Conservation (phyloP, 192 early-diverging fungal species). For the Coemansia sp. region DNA sequence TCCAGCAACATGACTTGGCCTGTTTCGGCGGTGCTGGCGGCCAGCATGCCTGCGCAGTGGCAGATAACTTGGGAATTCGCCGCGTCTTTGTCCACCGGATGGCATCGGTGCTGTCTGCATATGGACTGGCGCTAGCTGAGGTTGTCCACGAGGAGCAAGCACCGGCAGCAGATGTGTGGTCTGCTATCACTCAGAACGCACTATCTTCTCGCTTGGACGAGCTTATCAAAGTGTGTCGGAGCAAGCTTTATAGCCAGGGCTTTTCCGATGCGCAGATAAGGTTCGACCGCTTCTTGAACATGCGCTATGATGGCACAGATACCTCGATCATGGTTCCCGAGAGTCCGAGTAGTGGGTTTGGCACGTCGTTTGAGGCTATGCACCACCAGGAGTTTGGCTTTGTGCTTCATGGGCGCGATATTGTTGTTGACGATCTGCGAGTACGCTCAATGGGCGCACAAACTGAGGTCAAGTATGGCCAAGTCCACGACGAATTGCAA, state of each 20-base stretch:
- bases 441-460: slow-evolving; percentile 78
- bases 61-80: slow-evolving; percentile 80
- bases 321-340: slow-evolving; percentile 88
- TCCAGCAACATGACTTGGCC: slow-evolving; percentile 79
- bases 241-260: slow-evolving; percentile 70
- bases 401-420: slow-evolving; percentile 74
- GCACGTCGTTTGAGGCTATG: slow-evolving; percentile 65
- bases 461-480: slow-evolving; percentile 10
- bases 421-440: slow-evolving; percentile 91
- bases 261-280: slow-evolving; percentile 62
- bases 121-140: slow-evolving; percentile 87
- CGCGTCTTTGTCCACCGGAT: slow-evolving; percentile 86
- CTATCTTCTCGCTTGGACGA: slow-evolving; percentile 59
- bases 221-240: slow-evolving; percentile 54
- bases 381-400: slow-evolving; percentile 98
- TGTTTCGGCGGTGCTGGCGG: slow-evolving; percentile 97
- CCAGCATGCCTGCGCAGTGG: slow-evolving; percentile 96
- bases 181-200: slow-evolving; percentile 31
- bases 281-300: slow-evolving; percentile 76
- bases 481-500: slow-evolving; percentile 61
- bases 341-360: slow-evolving; percentile 62
- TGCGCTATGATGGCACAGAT: slow-evolving; percentile 94
- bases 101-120: slow-evolving; percentile 92
- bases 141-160: slow-evolving; percentile 91
- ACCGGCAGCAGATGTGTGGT: slow-evolving; percentile 66